Evolutionary conservation across 441 rosid species (phyloP).

Genomic region (Populus trichocarpa): DNA sequence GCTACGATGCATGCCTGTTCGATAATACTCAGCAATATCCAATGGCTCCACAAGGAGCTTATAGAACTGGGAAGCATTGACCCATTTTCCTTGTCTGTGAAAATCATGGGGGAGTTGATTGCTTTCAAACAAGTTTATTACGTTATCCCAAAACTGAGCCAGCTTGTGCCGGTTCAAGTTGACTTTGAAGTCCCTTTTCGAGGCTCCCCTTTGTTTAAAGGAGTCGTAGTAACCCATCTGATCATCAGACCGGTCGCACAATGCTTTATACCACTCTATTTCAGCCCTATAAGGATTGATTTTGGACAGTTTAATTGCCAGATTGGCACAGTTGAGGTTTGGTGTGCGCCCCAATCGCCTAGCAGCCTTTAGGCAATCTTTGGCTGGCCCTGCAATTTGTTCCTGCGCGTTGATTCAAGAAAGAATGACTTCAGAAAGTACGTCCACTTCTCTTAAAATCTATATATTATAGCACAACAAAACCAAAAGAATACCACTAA

Average conservation of each 20-base stretch:
- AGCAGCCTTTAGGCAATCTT: constrained; percentile 44
- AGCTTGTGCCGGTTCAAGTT: constrained; percentile 58
- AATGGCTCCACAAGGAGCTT: constrained; percentile 77
- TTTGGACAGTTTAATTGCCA: constrained; percentile 53
- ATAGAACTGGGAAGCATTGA: constrained; percentile 52
- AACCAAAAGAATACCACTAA: no score
- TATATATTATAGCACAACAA: neutral
- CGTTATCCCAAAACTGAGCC: constrained; percentile 59
- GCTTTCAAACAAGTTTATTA: constrained; percentile 50
- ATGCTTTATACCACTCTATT: constrained; percentile 65
- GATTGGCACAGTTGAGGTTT: constrained; percentile 45
- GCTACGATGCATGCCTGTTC: constrained; percentile 17
- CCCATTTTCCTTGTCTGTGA: constrained; percentile 52
- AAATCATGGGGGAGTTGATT: constrained; percentile 70
- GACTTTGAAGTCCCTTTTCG: constrained; percentile 39
- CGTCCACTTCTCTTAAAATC: no score
- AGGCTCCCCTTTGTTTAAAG: constrained; percentile 48
- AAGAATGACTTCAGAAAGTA: neutral
- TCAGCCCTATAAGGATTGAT: constrained; percentile 48
- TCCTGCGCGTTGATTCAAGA: constrained; percentile 28
- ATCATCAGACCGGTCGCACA: constrained; percentile 48
- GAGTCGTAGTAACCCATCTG: constrained; percentile 74
- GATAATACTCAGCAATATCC: constrained; percentile 73
- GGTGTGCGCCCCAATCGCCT: constrained; percentile 43
- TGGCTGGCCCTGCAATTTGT: constrained; percentile 26